Evolutionary conservation across 2,329 filamentous ascomycete genomes (phyloP).

Genomic region (Didymella keratinophila): DNA sequence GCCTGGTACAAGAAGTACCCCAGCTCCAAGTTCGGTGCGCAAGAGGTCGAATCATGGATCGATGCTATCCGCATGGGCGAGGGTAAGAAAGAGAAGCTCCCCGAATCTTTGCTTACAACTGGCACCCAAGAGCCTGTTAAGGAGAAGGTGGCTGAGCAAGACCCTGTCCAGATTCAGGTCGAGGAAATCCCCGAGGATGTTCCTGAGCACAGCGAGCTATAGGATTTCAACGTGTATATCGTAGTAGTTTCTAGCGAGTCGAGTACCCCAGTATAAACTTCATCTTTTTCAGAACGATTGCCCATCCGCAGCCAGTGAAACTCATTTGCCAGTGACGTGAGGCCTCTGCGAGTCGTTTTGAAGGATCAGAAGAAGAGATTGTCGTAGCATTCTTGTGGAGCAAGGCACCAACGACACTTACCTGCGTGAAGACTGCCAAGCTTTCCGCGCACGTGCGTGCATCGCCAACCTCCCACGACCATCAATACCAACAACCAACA

Average conservation of each 20-base stretch:
- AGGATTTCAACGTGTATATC: background rate
- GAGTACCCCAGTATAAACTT: background rate
- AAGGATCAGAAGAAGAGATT: background rate
- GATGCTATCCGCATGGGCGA: constrained; percentile 92
- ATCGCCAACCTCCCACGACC: constrained; percentile 15
- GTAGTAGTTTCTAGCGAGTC: constrained; percentile 6
- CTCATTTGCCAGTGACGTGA: background rate
- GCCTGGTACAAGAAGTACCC: constrained; percentile 84
- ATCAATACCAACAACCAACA: constrained; percentile 7
- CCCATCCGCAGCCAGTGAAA: background rate
- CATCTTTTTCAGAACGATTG: background rate
- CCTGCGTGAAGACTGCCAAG: constrained; percentile 14
- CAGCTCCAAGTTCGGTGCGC: constrained; percentile 62
- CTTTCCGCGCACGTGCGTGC: constrained; percentile 21
- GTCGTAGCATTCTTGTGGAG: background rate
- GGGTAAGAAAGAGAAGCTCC: constrained; percentile 75
- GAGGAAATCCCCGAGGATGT: constrained; percentile 38
- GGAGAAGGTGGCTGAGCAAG: constrained; percentile 35
- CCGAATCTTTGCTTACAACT: constrained; percentile 56
- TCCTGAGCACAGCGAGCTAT: constrained; percentile 41
- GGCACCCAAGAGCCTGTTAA: constrained; percentile 30
- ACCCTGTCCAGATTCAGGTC: constrained; percentile 44
- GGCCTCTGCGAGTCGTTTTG: background rate
- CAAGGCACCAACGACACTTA: background rate
- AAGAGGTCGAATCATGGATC: constrained; percentile 82